Evolutionary conservation across 2,329 filamentous ascomycete genomes (phyloP).

Genomic region (Verticillium alfalfae): DNA sequence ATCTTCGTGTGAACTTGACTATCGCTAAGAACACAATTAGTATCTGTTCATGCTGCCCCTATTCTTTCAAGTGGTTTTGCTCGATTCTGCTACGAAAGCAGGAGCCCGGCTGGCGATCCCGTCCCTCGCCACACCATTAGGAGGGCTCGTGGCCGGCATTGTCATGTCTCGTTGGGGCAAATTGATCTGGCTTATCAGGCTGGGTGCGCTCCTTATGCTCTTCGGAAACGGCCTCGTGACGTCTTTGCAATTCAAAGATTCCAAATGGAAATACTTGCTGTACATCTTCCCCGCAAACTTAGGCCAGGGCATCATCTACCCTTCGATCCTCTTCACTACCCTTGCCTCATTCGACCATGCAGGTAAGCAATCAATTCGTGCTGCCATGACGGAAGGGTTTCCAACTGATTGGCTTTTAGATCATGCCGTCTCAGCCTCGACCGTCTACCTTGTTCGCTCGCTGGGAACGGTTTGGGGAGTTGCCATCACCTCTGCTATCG

Average conservation of each 20-base stretch:
- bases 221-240: conserved; percentile 48
- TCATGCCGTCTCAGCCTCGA: conserved; percentile 57
- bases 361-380: conserved; percentile 30
- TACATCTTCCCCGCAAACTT: conserved; percentile 54
- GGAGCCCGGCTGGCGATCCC: conserved; percentile 60
- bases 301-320: conserved; percentile 56
- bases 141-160: conserved; percentile 50
- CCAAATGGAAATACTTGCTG: conserved; percentile 47
- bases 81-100: conserved; percentile 58
- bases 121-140: conserved; percentile 52
- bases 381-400: not conserved
- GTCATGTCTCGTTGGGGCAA: conserved; percentile 53
- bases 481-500: conserved; percentile 54
- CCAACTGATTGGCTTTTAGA: conserved; percentile 28
- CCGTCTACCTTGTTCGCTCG: conserved; percentile 58
- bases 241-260: conserved; percentile 42
- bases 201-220: conserved; percentile 45
- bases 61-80: conserved; percentile 63
- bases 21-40: conserved; percentile 16
- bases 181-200: conserved; percentile 44
- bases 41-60: conserved; percentile 66
- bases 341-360: conserved; percentile 56
- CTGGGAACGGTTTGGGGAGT: conserved; percentile 61
- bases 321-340: conserved; percentile 54
- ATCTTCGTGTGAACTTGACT: not conserved